Percentiles rank a stretch among this genome's conserved stretches.
phyloP scores from a whole-genome alignment of 2,329 filamentous ascomycete genomes.

The Penicillium sp. region DNA sequence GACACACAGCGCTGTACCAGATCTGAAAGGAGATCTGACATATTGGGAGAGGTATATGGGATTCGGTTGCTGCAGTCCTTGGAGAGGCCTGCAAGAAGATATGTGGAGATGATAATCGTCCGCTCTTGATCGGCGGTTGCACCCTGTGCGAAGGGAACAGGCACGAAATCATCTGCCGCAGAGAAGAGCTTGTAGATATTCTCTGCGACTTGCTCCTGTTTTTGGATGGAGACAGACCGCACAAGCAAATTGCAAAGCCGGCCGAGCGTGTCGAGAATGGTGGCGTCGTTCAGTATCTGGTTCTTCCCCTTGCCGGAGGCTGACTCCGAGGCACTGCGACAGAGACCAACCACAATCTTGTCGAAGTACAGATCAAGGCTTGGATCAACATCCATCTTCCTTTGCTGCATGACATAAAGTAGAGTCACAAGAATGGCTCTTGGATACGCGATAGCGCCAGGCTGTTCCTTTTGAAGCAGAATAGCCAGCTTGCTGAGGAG shows the following conservation, averaged over 20 bases:
- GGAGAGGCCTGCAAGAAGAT: constrained; percentile 56
- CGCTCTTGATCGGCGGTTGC: constrained; percentile 40
- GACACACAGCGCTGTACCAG: constrained; percentile 37
- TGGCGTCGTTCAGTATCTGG: constrained; percentile 51
- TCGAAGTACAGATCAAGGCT: constrained; percentile 51
- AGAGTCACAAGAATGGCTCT: constrained; percentile 62
- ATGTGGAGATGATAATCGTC: constrained; percentile 59
- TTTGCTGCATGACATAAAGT: constrained; percentile 61
- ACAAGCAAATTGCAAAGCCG: constrained; percentile 63
- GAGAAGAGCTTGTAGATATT: constrained; percentile 58
- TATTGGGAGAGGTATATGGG: constrained; percentile 34
- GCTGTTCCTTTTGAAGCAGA: constrained; percentile 53
- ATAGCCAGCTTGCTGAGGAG: constrained; percentile 64
- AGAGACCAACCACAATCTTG: constrained; percentile 53
- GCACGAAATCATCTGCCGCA: constrained; percentile 33
- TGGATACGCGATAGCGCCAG: constrained; percentile 55
- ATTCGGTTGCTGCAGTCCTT: constrained; percentile 35
- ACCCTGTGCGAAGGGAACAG: constrained; percentile 37
- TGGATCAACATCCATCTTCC: constrained; percentile 45
- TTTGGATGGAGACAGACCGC: constrained; percentile 53
- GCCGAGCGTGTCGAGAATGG: constrained; percentile 61
- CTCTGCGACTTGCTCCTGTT: constrained; percentile 54
- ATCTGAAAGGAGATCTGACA: constrained; percentile 38
- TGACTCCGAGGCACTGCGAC: constrained; percentile 40
- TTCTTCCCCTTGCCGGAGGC: constrained; percentile 37